Conservation (phyloP, 257 asterid genomes). For the Solanum pinnatisectum region DNA sequence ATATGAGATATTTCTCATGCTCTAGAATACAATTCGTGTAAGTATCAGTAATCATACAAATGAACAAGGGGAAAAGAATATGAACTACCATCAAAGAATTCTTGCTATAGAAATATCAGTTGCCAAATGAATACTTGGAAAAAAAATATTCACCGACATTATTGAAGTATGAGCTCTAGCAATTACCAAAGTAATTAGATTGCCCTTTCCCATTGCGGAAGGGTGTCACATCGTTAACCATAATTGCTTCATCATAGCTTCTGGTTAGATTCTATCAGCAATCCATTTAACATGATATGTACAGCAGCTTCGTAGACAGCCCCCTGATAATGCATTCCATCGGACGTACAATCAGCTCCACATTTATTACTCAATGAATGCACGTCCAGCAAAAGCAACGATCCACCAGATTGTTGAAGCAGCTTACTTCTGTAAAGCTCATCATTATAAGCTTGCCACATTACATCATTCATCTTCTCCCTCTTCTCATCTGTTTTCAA, state of each 20-base stretch:
- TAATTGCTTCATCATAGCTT: slow-evolving; percentile 25
- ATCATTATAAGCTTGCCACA: slow-evolving; percentile 37
- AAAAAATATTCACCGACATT: neutral
- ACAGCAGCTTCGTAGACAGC: slow-evolving; percentile 65
- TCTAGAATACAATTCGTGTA: slow-evolving; percentile 19
- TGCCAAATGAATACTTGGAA: slow-evolving; percentile 9
- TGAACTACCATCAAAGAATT: slow-evolving; percentile 15
- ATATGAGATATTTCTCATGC: slow-evolving; percentile 22
- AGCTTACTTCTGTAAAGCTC: slow-evolving; percentile 49
- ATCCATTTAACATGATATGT: slow-evolving; percentile 78
- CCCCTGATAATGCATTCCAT: slow-evolving; percentile 89
- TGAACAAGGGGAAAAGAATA: slow-evolving; percentile 6
- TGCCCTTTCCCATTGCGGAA: neutral
- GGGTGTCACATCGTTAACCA: neutral
- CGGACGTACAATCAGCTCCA: slow-evolving; percentile 59
- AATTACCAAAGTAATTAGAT: neutral
- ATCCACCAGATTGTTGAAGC: slow-evolving; percentile 55
- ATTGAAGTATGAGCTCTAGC: slow-evolving; percentile 4
- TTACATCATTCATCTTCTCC: slow-evolving; percentile 48
- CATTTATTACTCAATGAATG: slow-evolving; percentile 51
- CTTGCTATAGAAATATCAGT: slow-evolving; percentile 11
- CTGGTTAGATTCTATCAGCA: slow-evolving; percentile 89
- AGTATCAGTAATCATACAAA: slow-evolving; percentile 22
- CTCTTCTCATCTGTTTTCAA: slow-evolving; percentile 69
- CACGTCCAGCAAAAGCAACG: slow-evolving; percentile 54